Base-by-base conservation (phyloP, 345 rosid species). In the Brassica incana region DNA sequence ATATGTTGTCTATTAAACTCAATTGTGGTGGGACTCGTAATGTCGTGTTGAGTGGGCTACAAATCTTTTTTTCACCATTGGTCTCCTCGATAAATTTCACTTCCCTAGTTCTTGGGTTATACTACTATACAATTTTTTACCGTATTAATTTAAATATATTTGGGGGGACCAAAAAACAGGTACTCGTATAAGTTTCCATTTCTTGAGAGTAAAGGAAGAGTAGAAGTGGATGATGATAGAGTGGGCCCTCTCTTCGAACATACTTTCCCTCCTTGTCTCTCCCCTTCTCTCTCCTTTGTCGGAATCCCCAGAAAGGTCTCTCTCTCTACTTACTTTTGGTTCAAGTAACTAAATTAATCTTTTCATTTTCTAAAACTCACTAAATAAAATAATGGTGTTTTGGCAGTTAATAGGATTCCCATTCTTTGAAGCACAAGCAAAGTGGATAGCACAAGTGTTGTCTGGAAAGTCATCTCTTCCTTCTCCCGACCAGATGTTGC, bases 241-340 rank as follows among this genome's bases (percentile, higher is more conserved):
- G 99, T 95, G 83, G 99, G 97, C 0, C 99, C 97, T 20, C 82
- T 95, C 81, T 95, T 83, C 69, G 97, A 95, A 84, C 99, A 95
- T 48, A 95, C 99, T 69, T 95, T 95, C 83, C 95, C 97, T 83
- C 99, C 97, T 33, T 84, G 84, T 14, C 94, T 95, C 16, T 89
- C 99, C 54, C 97, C 97, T 59, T 90, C 93, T 67, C 95, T 95
- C 43, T 91, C 97, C 76, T 95, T 95, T 73, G 74, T 89, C 6
- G 99, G 95, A 77, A 88, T 95, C 77, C 97, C 97, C 1, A 84
- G 92, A 87, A 95, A 92, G 99, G 99, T 92, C 79, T 2, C 48
- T 69, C 14, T 40, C 40, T 30, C 40, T 64, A 27, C 14, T 65
- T 65, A 30, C 15, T 14, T 25, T 48, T 33, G 29, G 14, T 50